Base-by-base conservation (phyloP, 257 asterid species). In the Jacaranda mimosifolia region DNA sequence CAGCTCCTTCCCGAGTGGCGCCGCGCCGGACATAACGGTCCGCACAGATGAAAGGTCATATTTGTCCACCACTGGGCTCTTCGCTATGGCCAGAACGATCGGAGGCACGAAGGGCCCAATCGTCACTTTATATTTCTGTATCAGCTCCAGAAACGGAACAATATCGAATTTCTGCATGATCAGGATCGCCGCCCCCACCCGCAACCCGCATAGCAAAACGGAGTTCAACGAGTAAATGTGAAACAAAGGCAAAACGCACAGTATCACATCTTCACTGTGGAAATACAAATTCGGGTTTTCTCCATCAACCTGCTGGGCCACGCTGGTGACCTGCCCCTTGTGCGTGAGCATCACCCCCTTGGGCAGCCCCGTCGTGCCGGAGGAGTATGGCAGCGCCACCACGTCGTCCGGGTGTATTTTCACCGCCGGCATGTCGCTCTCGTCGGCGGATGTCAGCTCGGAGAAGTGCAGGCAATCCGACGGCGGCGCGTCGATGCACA, bases 271-370 rank as follows among this genome's bases (percentile, higher is more conserved):
- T n/a, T 94, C 89, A 26, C 85, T 68, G 62, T 93, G 97, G 3
- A 95, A 84, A n/a, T 95, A 93, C 64, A 93, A 64, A 51, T 95
- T 91, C 0, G 99, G 97, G 66, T 95, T 95, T 7, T 95, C 94
- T 0, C 99, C 99, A 26, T 95, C 99, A 3, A 95, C 98, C 35
- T 91, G 98, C 81, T 95, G 99, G 0, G 97, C 98, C 3, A 93
- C 94, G 83, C 92, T 89, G 0, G 99, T 95, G 0, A 92, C 98
- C 0, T 89, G 81, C 4, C 98, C 97, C 57, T 86, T 89, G 79
- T 95, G 98, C 52, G 99, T 95, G 40, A 94, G 86, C 98, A 92
- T 94, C 79, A 94, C 98, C 3, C 98, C 98, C 80, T 92, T 94
- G 4, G 99, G 97, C 19, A 95, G 78, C 71, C 99, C 98, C 3